Base-by-base conservation (phyloP, 2,329 filamentous ascomycete genomes). In the Pseudogymnoascus sp. region DNA sequence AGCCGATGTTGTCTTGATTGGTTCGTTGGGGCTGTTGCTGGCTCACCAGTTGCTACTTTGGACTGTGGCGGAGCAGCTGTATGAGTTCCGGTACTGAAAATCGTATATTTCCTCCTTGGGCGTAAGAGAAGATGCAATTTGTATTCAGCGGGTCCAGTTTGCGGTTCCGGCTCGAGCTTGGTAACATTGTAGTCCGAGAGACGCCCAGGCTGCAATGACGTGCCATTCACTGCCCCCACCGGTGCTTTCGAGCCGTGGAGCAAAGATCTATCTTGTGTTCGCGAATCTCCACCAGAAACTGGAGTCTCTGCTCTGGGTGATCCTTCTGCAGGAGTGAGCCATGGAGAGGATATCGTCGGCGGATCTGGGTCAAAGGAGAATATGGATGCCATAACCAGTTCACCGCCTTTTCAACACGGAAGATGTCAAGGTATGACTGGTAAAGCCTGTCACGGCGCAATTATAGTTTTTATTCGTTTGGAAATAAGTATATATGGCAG, bases 61-160 rank as follows among this genome's bases (percentile, higher is more conserved):
- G 63, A 59, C 59, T 66, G 66, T 37, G 66, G 67, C 23, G 65
- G 72, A 35, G 69, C 71, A 41, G 70, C 67, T 33, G 79, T 74
- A 59, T 78, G 72, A 37, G 73, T 73, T 9, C 77, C 77, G 1
- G 90, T 95, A 65, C 84, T 92, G 71, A 86, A 86, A 30, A 79
- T 82, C 34, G 79, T 80, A 71, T 92, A 95, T 5, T 82, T 83
- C 63, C 90, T 82, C 61, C 92, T 82, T 13, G 88, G 85, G 34
- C 91, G 84, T 58, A 96, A 76, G 5, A 97, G 79, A 5, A 99
- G 77, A 74, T 97, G 94, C 41, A 99, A 76, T 73, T 99, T 99
- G 75, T 99, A 99, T 74, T 99, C 94, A 0, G 90, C 95, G 15
- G 94, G 91, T 0, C 94, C 94, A 64, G 95, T 87, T 70, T 97